Evolutionary conservation across 2,329 filamentous ascomycete genomes (phyloP).

Genomic region (Fusarium sp.): DNA sequence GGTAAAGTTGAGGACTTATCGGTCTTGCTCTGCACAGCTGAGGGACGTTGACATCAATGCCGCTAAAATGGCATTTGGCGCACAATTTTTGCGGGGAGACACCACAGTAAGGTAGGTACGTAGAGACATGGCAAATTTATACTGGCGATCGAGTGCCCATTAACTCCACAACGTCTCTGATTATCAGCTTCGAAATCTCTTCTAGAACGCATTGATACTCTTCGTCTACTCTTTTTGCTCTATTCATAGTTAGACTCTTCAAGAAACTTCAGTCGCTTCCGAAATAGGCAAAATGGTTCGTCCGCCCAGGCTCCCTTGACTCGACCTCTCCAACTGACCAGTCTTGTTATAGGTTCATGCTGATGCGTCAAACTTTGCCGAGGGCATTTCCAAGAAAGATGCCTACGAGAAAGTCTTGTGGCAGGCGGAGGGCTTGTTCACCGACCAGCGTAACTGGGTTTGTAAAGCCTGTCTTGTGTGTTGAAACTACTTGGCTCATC

Average conservation of each 20-base stretch:
- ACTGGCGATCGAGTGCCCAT: conserved; percentile 17
- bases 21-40: not conserved
- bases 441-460: conserved; percentile 84
- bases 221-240: not conserved
- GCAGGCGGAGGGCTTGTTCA: conserved; percentile 75
- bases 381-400: conserved; percentile 74
- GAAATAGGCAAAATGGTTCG: conserved; percentile 32
- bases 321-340: conserved; percentile 3
- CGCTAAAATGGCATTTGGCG: conserved; percentile 43
- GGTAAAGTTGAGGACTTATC: not conserved
- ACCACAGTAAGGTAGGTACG: not conserved
- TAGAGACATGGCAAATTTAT: conserved; percentile 17
- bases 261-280: not conserved
- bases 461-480: conserved; percentile 38
- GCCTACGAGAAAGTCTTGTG: conserved; percentile 79
- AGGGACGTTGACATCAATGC: conserved; percentile 32
- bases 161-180: conserved; percentile 27
- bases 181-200: conserved; percentile 23
- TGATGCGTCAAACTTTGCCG: conserved; percentile 78
- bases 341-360: conserved; percentile 71
- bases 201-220: conserved; percentile 16
- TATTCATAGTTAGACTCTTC: not conserved
- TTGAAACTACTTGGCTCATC: conserved; percentile 28
- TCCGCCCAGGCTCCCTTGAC: not conserved
- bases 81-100: conserved; percentile 35